Conservation (phyloP, 192 early-diverging fungal genomes). For the Coemansia sp. region DNA sequence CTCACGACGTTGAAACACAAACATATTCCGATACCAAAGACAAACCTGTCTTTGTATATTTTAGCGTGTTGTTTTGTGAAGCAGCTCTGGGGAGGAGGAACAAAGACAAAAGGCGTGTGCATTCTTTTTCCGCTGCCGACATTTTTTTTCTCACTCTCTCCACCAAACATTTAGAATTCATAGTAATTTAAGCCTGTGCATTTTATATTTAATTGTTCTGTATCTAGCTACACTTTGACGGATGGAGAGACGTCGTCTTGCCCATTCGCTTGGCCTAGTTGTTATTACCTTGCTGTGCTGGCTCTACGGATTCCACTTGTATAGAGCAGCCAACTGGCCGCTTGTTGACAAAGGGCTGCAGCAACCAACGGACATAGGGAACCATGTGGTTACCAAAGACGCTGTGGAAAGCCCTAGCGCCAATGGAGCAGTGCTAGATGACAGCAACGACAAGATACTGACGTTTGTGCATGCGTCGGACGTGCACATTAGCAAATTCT, state of each 20-base stretch:
- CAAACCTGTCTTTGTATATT: too few relatives aligned
- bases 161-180: neutral
- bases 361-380: neutral
- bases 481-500: slow-evolving; percentile 80
- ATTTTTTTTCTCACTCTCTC: slow-evolving; percentile 3
- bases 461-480: slow-evolving; percentile 84
- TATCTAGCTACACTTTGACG: slow-evolving; percentile 10
- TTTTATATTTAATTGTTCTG: neutral
- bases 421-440: slow-evolving; percentile 42
- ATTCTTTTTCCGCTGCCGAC: slow-evolving; percentile 1
- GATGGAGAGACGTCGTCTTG: slow-evolving; percentile 22
- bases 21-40: neutral
- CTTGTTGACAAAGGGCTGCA: slow-evolving; percentile 6
- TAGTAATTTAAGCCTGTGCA: neutral
- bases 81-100: too few relatives aligned
- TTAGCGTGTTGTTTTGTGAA: too few relatives aligned
- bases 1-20: neutral
- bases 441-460: slow-evolving; percentile 62
- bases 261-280: slow-evolving; percentile 22
- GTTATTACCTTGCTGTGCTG: slow-evolving; percentile 41
- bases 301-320: slow-evolving; percentile 47
- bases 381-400: neutral
- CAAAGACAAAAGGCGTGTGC: neutral
- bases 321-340: slow-evolving; percentile 33
- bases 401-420: neutral